A percentile compares a stretch with the other conserved stretches of the same genome.
These are phyloP conservation scores for Lentinula boryana DNA, from an alignment of 768 basidiomycete species.

Conservation along the genomic window DNA sequence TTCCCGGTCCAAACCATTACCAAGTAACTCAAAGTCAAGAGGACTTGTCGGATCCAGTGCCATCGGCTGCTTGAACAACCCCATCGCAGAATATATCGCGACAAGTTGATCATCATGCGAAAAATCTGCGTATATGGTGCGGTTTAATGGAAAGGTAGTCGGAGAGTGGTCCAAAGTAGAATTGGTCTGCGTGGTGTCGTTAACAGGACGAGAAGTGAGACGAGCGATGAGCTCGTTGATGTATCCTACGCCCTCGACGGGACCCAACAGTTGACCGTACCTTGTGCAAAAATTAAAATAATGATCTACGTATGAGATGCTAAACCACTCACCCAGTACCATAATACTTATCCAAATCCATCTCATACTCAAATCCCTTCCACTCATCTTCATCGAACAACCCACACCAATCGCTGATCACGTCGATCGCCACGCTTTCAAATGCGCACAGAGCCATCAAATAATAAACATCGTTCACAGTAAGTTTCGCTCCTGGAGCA, in stretches of 20 bases:
- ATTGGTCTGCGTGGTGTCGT: conserved; percentile 73
- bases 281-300: conserved; percentile 23
- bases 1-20: too few species aligned
- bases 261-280: conserved; percentile 64
- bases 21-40: conserved; percentile 16
- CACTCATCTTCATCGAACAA: conserved; percentile 68
- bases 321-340: conserved; percentile 50
- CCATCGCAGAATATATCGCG: conserved; percentile 65
- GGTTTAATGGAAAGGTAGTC: conserved; percentile 65
- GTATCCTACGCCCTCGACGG: conserved; percentile 81
- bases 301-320: neutral
- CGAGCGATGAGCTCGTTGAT: conserved; percentile 86
- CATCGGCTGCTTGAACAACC: conserved; percentile 35
- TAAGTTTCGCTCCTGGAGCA: conserved; percentile 59
- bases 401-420: conserved; percentile 60
- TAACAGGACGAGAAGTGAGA: conserved; percentile 55
- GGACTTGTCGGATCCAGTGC: conserved; percentile 25
- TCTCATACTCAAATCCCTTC: conserved; percentile 57
- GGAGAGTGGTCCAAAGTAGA: conserved; percentile 58
- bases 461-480: conserved; percentile 43
- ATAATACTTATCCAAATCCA: conserved; percentile 77
- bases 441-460: conserved; percentile 78
- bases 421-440: conserved; percentile 54
- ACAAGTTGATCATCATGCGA: conserved; percentile 85
- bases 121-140: conserved; percentile 70